Evolutionary conservation across 176 grass and related monocot genomes (phyloP).

Genomic region (Phyllostachys edulis): DNA sequence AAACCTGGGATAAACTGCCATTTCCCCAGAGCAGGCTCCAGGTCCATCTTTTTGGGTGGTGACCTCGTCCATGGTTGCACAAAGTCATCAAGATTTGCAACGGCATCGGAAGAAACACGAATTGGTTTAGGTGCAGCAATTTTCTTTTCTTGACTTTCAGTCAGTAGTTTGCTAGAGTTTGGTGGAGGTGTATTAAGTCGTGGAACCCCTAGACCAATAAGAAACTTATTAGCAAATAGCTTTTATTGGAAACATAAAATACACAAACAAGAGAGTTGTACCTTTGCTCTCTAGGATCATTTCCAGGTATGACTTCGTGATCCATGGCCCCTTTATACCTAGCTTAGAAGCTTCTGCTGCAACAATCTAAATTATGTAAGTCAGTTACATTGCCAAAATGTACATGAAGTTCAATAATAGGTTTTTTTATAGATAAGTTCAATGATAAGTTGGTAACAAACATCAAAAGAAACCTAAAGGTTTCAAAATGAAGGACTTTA

Average conservation of each 20-base stretch:
- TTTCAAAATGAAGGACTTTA: background rate
- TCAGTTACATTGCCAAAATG: slow-evolving; percentile 41
- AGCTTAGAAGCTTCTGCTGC: slow-evolving; percentile 78
- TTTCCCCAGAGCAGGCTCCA: slow-evolving; percentile 73
- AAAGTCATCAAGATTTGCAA: slow-evolving; percentile 70
- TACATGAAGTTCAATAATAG: background rate
- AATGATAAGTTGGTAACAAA: background rate
- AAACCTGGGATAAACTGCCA: slow-evolving; percentile 90
- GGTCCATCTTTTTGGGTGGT: slow-evolving; percentile 82
- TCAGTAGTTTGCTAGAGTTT: slow-evolving; percentile 60
- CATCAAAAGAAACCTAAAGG: slow-evolving; percentile 8
- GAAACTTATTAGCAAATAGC: slow-evolving; percentile 39
- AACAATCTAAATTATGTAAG: slow-evolving; percentile 77
- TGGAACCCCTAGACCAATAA: slow-evolving; percentile 69
- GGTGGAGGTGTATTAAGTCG: slow-evolving; percentile 95
- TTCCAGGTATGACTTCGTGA: slow-evolving; percentile 97
- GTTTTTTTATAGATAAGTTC: background rate
- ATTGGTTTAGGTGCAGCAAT: slow-evolving; percentile 82
- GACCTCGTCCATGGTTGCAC: slow-evolving; percentile 87
- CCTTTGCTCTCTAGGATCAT: slow-evolving; percentile 99
- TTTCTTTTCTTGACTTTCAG: slow-evolving; percentile 81
- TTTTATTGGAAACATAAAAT: slow-evolving; percentile 23
- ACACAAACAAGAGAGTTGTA: slow-evolving; percentile 19
- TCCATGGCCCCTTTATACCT: slow-evolving; percentile 91
- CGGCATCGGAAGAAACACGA: slow-evolving; percentile 52